Conservation (phyloP, 495 filamentous ascomycete species). For the Penicillium desertorum region DNA sequence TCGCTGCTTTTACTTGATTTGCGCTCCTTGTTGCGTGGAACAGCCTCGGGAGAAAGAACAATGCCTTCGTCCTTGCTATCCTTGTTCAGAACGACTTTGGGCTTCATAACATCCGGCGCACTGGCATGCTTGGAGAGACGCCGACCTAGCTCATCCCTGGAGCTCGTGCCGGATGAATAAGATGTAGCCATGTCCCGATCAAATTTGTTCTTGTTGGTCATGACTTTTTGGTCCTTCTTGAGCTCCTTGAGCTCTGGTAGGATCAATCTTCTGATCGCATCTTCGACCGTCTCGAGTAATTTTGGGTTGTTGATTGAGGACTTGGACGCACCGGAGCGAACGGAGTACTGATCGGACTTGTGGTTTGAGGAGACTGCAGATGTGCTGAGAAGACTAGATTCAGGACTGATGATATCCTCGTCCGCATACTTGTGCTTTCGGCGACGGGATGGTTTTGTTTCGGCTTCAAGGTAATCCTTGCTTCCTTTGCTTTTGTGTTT, state of each 20-base stretch:
- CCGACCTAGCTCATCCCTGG: conserved; percentile 58
- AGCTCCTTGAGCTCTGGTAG: conserved; percentile 87
- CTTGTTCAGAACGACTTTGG: conserved; percentile 63
- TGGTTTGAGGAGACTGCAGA: conserved; percentile 70
- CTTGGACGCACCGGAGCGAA: conserved; percentile 72
- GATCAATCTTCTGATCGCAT: conserved; percentile 89
- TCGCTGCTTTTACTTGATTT: conserved; percentile 46
- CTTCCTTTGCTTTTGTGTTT: conserved; percentile 59
- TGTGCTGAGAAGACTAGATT: conserved; percentile 70
- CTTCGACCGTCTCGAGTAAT: conserved; percentile 91
- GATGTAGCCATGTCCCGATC: conserved; percentile 63
- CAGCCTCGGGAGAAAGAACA: conserved; percentile 52
- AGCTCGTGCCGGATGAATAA: conserved; percentile 58
- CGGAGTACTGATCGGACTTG: conserved; percentile 72
- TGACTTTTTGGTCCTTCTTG: conserved; percentile 79
- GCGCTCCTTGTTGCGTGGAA: conserved; percentile 44
- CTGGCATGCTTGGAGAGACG: conserved; percentile 68
- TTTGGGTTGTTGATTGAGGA: conserved; percentile 94
- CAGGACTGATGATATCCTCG: conserved; percentile 64
- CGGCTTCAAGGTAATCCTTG: conserved; percentile 60
- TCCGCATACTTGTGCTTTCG: conserved; percentile 61
- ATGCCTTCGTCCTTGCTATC: conserved; percentile 59
- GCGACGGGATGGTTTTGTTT: conserved; percentile 56
- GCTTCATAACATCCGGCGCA: conserved; percentile 65
- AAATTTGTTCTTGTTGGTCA: conserved; percentile 58